Evolutionary conservation across 441 rosid species (phyloP).

Genomic region (Eugenia klotzschiana): DNA sequence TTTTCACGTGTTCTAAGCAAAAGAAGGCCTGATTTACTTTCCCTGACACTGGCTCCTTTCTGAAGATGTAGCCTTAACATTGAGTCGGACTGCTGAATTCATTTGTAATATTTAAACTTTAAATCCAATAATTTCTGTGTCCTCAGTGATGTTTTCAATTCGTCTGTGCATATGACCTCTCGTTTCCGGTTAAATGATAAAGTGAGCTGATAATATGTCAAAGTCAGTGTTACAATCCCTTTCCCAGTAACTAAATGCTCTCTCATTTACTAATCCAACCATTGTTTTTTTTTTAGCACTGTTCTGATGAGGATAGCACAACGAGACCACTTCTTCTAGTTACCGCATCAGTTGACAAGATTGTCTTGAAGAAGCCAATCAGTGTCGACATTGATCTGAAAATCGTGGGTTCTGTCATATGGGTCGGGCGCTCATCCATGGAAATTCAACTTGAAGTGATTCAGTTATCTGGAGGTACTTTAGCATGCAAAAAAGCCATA

Average conservation of each 20-base stretch:
- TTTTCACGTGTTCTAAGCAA: neutral
- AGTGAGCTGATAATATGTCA: neutral
- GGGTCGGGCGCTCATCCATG: conserved; percentile 85
- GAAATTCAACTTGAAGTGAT: conserved; percentile 71
- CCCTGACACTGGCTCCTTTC: neutral
- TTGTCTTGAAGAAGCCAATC: conserved; percentile 61
- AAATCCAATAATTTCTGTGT: neutral
- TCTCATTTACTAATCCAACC: neutral
- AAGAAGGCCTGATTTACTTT: neutral
- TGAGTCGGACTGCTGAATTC: neutral
- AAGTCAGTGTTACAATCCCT: neutral
- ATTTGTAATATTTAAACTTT: neutral
- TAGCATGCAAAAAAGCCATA: neutral
- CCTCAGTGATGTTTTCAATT: neutral
- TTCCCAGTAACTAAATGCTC: neutral
- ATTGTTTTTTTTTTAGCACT: conserved; percentile 40
- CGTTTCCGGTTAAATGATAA: neutral
- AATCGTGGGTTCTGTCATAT: conserved; percentile 58
- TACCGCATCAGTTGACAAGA: conserved; percentile 77
- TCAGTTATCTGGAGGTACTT: conserved; percentile 39
- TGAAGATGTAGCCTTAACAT: neutral
- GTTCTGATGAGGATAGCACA: conserved; percentile 55
- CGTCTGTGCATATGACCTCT: neutral
- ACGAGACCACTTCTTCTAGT: conserved; percentile 69
- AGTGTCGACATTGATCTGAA: conserved; percentile 51